Evolutionary conservation across 2,329 filamentous ascomycete genomes (phyloP), one percentile per base, ranked within the genome.

Genomic region (Intubia oerlemansii): DNA sequence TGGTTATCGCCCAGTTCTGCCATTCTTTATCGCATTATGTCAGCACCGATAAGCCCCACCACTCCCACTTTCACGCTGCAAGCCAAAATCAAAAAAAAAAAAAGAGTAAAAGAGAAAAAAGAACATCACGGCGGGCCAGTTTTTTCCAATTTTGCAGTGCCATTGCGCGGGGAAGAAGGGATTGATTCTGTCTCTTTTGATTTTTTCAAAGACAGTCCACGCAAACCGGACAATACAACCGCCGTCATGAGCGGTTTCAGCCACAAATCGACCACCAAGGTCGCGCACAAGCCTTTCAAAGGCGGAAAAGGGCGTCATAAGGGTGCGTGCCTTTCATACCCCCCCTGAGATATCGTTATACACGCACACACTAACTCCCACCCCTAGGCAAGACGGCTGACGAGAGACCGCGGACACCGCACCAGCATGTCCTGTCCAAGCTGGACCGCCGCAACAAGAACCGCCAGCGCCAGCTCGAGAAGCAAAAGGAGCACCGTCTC

Each of bases 371-470:
- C n/a, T n/a, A n/a, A n/a, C n/a, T n/a, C n/a, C n/a, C n/a, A n/a
- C n/a, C n/a, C n/a, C n/a, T 36, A 88, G 80, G 84, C 46, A 88
- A 88, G 51, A 64, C 85, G 28, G 73, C 61, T 31, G 56, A 67
- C 43, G 78, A 91, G 45, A 68, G 63, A 42, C 71, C 85, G 44
- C 90, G 80, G 51, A 92, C 85, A 11, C 80, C 80, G 31, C 81
- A 92, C 49, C 88, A 98, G 49, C 81, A 92, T 55, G 69, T 93
- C 54, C 85, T 93, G 79, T 91, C 82, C 34, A 98, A 95, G 54
- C 66, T 98, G 49, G 82, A 92, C 52, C 76, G 88, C 34, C 73
- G 81, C 42, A 95, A 98, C 51, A 81, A 91, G 57, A 79, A 81
- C 41, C 85, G 85, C 51, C 88, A 98, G 58, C 72, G 75, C 49